Base-by-base conservation (phyloP, 768 basidiomycete genomes). In the Ramaria rubella region DNA sequence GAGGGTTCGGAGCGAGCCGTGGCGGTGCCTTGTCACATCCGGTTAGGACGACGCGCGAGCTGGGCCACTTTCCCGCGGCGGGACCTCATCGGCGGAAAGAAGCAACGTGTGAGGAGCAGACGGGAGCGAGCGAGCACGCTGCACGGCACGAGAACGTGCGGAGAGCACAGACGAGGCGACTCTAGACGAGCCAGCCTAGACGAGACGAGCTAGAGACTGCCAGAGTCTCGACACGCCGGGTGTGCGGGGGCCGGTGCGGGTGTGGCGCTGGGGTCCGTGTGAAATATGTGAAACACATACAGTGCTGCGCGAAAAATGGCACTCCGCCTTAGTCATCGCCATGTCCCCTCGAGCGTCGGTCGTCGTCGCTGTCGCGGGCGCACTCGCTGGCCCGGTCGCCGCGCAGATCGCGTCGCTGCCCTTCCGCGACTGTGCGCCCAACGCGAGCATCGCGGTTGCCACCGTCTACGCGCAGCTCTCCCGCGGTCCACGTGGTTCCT, bases 381-480 rank as follows among this genome's bases (percentile, higher is more conserved):
- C n/a, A n/a, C 44, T 34, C 42, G 4, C 43, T 49, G 17, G 55
- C 40, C 31, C 49, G 56, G 21, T 30, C 12, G 11, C 27, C 38
- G 73, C 83, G 15, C 81, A 83, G 64, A 86, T 87, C 2, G 81
- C 84, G 24, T 75, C 77, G 0, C 69, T 87, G 15, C 72, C 73
- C 44, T 90, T 82, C 67, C 63, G 69, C n/a, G 86, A 90, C 68
- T 92, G 90, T 70, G 57, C 67, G 23, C 66, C 72, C 24, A 76
- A 77, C 57, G 77, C 78, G 69, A 61, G 65, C 30, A 75, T 90
- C 69, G 73, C 80, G 30, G 76, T 91, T 56, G 76, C 81, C 58
- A 78, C 79, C 30, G 81, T 92, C 43, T 92, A 87, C 65, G 86
- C 80, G 21, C 90, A 92, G 68, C 75, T 87, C 56, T 70, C 81